A percentile compares a stretch with the other conserved stretches of the same genome.
These are phyloP conservation scores for Aspergillus unguis DNA, from an alignment of 2,329 filamentous ascomycete species.

Conservation along the genomic window DNA sequence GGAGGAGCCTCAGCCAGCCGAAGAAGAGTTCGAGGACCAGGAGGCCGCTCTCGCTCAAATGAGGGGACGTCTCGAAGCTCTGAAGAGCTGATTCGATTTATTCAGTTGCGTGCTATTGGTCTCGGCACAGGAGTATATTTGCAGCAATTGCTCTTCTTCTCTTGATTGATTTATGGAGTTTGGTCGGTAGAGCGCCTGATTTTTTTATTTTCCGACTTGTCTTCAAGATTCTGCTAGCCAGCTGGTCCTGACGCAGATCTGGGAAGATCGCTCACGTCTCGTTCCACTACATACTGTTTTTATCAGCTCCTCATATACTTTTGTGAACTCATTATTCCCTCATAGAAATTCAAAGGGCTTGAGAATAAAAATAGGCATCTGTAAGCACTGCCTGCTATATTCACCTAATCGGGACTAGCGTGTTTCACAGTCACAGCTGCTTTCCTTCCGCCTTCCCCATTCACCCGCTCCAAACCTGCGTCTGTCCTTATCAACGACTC, in stretches of 20 bases:
- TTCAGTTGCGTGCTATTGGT: not conserved
- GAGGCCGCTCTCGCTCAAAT: constrained; percentile 93
- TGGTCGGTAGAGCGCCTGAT: constrained; percentile 12
- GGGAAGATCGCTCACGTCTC: not conserved
- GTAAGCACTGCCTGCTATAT: not conserved
- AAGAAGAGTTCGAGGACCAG: constrained; percentile 78
- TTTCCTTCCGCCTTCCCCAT: constrained; percentile 16
- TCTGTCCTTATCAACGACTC: constrained; percentile 10
- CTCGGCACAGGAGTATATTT: not conserved
- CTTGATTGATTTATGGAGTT: constrained; percentile 17
- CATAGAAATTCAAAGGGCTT: no score
- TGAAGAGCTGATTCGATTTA: constrained; percentile 66
- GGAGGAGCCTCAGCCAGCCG: constrained; percentile 51
- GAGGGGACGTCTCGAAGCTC: constrained; percentile 82
- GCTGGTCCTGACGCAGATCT: constrained; percentile 22
- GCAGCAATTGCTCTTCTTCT: not conserved
- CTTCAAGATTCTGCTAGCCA: constrained; percentile 18
- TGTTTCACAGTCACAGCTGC: constrained; percentile 7
- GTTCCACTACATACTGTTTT: not conserved
- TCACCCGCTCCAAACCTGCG: constrained; percentile 13
- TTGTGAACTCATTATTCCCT: no score
- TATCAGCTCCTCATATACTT: not conserved
- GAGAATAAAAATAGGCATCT: no score
- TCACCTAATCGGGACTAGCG: constrained; percentile 24
- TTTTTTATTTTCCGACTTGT: constrained; percentile 7